Evolutionary conservation across 495 filamentous ascomycete genomes (phyloP).

Genomic region (Extremus antarcticus): DNA sequence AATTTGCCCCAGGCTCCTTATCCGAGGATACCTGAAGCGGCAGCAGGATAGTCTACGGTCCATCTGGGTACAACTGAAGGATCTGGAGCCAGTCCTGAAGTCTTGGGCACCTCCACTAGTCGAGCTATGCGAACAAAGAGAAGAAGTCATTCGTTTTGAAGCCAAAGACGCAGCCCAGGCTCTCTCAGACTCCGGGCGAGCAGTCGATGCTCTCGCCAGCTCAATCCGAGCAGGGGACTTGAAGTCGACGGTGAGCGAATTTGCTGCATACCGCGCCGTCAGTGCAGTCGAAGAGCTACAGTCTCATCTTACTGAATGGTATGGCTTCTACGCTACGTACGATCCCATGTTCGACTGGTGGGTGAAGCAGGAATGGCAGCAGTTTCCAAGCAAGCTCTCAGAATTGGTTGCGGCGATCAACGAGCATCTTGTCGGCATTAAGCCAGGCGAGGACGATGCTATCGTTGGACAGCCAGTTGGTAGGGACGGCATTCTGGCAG

Average conservation of each 20-base stretch:
- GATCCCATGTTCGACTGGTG: conserved; percentile 43
- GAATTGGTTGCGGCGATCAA: conserved; percentile 23
- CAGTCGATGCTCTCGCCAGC: too few relatives aligned
- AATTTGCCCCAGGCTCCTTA: too few relatives aligned
- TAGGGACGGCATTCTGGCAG: conserved; percentile 31
- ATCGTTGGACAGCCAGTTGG: conserved; percentile 44
- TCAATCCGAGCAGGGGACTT: too few relatives aligned
- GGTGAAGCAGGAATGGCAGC: conserved; percentile 32
- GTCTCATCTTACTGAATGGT: conserved; percentile 31
- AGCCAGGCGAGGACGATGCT: conserved; percentile 31
- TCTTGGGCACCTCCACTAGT: too few relatives aligned
- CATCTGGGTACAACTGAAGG: too few relatives aligned
- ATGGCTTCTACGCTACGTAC: conserved; percentile 37
- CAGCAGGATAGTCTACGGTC: too few relatives aligned
- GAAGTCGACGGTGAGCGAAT: background rate
- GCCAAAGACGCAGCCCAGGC: too few relatives aligned
- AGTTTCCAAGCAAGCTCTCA: conserved; percentile 26
- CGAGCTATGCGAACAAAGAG: too few relatives aligned
- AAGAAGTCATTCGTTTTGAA: too few relatives aligned
- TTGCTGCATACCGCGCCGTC: conserved; percentile 32
- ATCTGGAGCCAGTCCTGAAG: too few relatives aligned
- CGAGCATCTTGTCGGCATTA: conserved; percentile 34
- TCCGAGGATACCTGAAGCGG: too few relatives aligned
- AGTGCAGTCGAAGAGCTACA: conserved; percentile 29
- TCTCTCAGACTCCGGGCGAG: too few relatives aligned